Evolutionary conservation across 2,329 filamentous ascomycete genomes (phyloP).

Genomic region (Drechslerella dactyloides): DNA sequence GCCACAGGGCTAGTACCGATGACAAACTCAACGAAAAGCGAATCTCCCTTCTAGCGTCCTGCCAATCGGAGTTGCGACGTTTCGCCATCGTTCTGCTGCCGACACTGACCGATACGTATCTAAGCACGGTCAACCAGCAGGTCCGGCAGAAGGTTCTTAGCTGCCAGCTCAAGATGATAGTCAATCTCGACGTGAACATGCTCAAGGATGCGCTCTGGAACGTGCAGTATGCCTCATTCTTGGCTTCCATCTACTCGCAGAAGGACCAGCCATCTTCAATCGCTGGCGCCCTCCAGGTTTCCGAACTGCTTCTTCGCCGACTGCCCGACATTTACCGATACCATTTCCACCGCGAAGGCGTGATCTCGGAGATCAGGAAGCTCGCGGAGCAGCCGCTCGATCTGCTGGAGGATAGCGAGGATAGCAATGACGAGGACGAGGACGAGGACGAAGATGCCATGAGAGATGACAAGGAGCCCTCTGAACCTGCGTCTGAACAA

Average conservation of each 20-base stretch:
- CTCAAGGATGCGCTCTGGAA: constrained; percentile 82
- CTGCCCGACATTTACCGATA: constrained; percentile 89
- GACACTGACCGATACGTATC: constrained; percentile 94
- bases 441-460: constrained; percentile 61
- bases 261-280: constrained; percentile 89
- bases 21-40: constrained; percentile 75
- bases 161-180: constrained; percentile 97
- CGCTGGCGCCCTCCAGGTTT: constrained; percentile 83
- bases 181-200: constrained; percentile 84
- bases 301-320: constrained; percentile 82
- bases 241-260: constrained; percentile 93
- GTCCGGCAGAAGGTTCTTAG: constrained; percentile 94
- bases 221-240: constrained; percentile 92
- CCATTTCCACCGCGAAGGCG: constrained; percentile 95
- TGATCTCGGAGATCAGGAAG: constrained; percentile 87
- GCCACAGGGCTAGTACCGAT: constrained; percentile 55
- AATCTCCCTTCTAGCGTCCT: constrained; percentile 79
- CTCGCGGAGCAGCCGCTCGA: constrained; percentile 66
- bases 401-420: constrained; percentile 50
- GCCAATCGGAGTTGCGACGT: constrained; percentile 83
- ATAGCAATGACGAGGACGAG: constrained; percentile 36
- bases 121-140: constrained; percentile 92
- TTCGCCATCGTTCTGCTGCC: constrained; percentile 93
- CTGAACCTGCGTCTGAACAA: constrained; percentile 56
- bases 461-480: constrained; percentile 63